Evolutionary conservation across 1,139 yeast genomes (phyloP).

Genomic region (Pneumocystis wakefieldiae): DNA sequence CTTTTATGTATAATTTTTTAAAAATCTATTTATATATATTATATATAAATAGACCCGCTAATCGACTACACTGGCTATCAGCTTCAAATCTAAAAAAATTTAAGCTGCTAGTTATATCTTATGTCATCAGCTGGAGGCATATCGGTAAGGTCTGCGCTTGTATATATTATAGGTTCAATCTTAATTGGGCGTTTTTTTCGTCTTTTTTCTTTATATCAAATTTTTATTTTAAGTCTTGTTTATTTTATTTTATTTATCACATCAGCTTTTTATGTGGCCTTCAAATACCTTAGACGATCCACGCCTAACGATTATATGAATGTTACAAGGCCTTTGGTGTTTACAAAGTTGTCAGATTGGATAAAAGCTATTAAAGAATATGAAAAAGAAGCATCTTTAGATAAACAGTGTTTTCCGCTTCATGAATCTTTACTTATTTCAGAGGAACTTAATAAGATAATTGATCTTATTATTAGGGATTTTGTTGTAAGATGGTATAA

Average conservation of each 20-base stretch:
- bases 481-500: slow-evolving; percentile 55
- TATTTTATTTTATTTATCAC: background rate
- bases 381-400: background rate
- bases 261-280: background rate
- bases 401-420: background rate
- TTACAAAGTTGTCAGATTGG: background rate
- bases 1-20: slow-evolving; percentile 1
- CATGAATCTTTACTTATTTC: slow-evolving; percentile 4
- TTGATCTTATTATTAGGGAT: slow-evolving; percentile 40
- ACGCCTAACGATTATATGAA: background rate
- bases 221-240: background rate
- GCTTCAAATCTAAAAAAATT: background rate
- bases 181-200: background rate
- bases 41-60: background rate
- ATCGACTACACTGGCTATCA: background rate
- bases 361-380: background rate
- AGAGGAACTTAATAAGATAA: slow-evolving; percentile 31
- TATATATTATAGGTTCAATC: background rate
- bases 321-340: background rate
- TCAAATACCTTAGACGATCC: background rate
- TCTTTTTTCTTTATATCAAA: background rate
- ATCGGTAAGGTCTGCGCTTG: background rate
- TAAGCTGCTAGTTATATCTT: background rate
- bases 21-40: background rate
- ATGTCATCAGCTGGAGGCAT: background rate